phyloP scores from a whole-genome alignment of 768 basidiomycete species.

The Mycena pura region DNA sequence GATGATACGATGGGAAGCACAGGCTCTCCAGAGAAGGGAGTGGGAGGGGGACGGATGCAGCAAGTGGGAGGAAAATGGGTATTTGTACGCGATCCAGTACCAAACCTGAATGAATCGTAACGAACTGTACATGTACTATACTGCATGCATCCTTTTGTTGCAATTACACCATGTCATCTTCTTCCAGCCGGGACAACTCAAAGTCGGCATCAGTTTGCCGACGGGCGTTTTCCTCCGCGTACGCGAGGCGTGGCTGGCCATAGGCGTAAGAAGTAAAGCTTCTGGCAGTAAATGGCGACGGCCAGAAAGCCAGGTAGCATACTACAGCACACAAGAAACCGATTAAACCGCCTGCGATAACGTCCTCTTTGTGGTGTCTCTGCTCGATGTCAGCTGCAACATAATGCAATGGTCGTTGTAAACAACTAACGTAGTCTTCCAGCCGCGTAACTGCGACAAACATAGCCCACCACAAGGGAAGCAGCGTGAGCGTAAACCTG shows the following conservation, averaged over 20 bases:
- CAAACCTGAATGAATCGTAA: conserved; percentile 40
- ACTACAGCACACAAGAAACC: conserved; percentile 57
- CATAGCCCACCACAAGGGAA: conserved; percentile 61
- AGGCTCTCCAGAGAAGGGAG: conserved; percentile 23
- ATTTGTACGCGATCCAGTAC: conserved; percentile 57
- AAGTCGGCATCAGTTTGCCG: conserved; percentile 45
- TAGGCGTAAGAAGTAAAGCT: conserved; percentile 40
- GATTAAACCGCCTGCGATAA: conserved; percentile 66
- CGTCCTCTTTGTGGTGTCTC: conserved; percentile 75
- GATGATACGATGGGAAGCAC: conserved; percentile 19
- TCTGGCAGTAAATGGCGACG: conserved; percentile 58
- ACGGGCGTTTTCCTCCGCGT: conserved; percentile 36
- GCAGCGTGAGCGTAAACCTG: conserved; percentile 52
- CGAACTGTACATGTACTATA: conserved; percentile 23
- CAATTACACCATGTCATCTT: conserved; percentile 48
- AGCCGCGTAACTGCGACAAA: conserved; percentile 69
- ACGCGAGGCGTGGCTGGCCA: conserved; percentile 51
- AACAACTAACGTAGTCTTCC: conserved; percentile 72
- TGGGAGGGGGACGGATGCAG: conserved; percentile 65
- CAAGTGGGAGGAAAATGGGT: conserved; percentile 76
- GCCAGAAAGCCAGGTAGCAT: conserved; percentile 70
- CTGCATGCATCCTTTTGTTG: conserved; percentile 32
- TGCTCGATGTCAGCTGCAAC: conserved; percentile 36
- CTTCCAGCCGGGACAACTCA: conserved; percentile 53
- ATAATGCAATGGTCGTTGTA: too few relatives aligned